A percentile compares a stretch with the other conserved stretches of the same genome.
Conservation (phyloP, 768 basidiomycete species). For the Suillus luteus region DNA sequence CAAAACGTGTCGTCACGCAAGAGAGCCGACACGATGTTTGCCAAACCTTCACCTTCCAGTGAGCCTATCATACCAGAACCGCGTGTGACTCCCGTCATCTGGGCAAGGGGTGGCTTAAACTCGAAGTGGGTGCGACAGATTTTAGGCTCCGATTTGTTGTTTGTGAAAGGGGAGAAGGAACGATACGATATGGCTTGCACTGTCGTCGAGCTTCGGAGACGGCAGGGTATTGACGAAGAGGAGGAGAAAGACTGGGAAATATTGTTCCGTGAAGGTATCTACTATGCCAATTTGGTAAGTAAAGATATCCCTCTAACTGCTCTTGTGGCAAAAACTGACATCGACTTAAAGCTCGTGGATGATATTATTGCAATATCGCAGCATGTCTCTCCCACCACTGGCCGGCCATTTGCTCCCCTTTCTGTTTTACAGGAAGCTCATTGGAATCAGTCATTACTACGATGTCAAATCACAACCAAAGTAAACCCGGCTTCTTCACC, state of each 20-base stretch:
- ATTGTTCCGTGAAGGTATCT: conserved; percentile 77
- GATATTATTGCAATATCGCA: conserved; percentile 74
- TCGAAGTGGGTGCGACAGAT: conserved; percentile 74
- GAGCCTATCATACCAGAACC: conserved; percentile 18
- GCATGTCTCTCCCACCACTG: conserved; percentile 74
- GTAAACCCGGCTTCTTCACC: conserved; percentile 20
- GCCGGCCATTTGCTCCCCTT: conserved; percentile 67
- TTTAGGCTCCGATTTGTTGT: conserved; percentile 77
- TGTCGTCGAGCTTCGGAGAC: conserved; percentile 73
- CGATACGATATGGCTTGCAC: conserved; percentile 77
- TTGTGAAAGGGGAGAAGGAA: conserved; percentile 75
- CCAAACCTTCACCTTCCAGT: conserved; percentile 19
- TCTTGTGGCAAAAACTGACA: conserved; percentile 8
- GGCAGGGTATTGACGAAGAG: conserved; percentile 49
- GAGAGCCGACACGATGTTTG: conserved; percentile 33
- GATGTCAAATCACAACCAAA: conserved; percentile 54
- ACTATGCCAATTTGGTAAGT: conserved; percentile 89
- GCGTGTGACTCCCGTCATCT: conserved; percentile 54
- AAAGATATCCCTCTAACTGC: conserved; percentile 19
- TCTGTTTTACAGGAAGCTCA: conserved; percentile 71
- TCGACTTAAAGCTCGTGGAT: conserved; percentile 61
- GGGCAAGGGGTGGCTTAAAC: conserved; percentile 74
- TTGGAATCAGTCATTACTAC: conserved; percentile 76
- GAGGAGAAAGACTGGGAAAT: conserved; percentile 73
- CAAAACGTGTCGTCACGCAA: conserved; percentile 24